Base-by-base conservation (phyloP, 805 yeast genomes). In the Komagataella pseudopastoris region DNA sequence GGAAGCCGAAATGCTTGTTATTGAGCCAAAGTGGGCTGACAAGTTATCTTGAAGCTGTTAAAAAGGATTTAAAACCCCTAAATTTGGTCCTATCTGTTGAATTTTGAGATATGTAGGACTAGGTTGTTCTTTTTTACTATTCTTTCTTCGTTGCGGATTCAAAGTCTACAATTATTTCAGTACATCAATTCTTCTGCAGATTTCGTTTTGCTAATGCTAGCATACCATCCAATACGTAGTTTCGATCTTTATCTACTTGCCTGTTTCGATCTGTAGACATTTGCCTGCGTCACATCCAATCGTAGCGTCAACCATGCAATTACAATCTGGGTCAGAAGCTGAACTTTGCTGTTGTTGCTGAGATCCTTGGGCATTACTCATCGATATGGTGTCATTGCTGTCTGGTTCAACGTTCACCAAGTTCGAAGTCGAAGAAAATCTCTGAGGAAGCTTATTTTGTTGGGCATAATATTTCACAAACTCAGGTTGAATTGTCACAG, bases 401-500 rank as follows among this genome's bases (percentile, higher is more conserved):
- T 64, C 10, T n/a, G 45, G 44, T 2, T 24, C 49, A 4, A 44
- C 39, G 3, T 46, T 47, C 5, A 53, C 52, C 36, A 56, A 49
- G 39, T 51, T 50, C 23, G 53, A 56, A 12, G 54, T 54, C 1
- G 65, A 58, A 4, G 68, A 58, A 51, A 54, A 68, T 36, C 60
- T 54, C 39, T 58, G 56, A 24, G 69, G 69, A 23, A 66, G 56
- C 54, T 58, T 56, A 50, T 64, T 59, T 45, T 53, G 55, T 39
- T 57, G 58, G 30, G 62, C 62, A 45, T 67, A 68, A 53, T 59
- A 67, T 8, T 56, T 54, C 1, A 72, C 63, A 60, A 91, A 93
- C 69, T 91, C 99, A 0, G 99, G 99, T 68, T 91, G 99, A 50
- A 93, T 90, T 1, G 99, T 91, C 17, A 91, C 96, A 44, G 93